phyloP scores from a whole-genome alignment of 1,284 basidiomycete species.

The Laetiporus sulphureus region DNA sequence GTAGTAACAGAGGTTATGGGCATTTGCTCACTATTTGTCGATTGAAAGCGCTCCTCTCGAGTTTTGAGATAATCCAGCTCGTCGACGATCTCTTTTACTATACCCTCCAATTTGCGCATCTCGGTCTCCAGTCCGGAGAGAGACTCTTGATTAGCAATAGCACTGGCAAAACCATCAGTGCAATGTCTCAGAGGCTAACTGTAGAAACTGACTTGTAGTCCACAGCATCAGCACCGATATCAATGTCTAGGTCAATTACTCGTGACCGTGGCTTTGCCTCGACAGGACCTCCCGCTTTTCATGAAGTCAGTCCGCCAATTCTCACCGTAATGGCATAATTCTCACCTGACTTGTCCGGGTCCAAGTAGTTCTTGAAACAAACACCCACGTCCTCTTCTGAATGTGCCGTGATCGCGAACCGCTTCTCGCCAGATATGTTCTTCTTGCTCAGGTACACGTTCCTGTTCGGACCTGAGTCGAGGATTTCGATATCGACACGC shows the following conservation, averaged over 20 bases:
- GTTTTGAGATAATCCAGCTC: conserved; percentile 91
- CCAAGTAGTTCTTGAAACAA: conserved; percentile 82
- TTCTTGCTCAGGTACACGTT: conserved; percentile 92
- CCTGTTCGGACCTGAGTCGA: conserved; percentile 82
- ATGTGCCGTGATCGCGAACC: conserved; percentile 93
- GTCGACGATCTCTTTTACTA: conserved; percentile 92
- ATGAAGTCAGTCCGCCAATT: not conserved
- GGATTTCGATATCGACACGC: conserved; percentile 88
- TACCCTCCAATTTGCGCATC: conserved; percentile 94
- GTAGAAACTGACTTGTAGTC: conserved; percentile 86
- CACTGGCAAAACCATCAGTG: conserved; percentile 41
- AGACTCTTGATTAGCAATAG: conserved; percentile 98
- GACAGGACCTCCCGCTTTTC: conserved; percentile 34
- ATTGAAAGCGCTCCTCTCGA: conserved; percentile 85
- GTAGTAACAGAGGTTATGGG: not conserved
- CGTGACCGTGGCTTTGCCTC: conserved; percentile 47
- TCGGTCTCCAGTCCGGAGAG: conserved; percentile 94
- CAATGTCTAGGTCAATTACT: conserved; percentile 89
- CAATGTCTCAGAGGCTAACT: not conserved
- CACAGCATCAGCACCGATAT: conserved; percentile 96
- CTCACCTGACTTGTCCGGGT: conserved; percentile 50
- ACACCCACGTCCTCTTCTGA: conserved; percentile 92
- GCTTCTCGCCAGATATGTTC: conserved; percentile 84
- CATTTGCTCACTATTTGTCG: conserved; percentile 79
- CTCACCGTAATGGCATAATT: not conserved